Evolutionary conservation across 495 filamentous ascomycete species (phyloP).

Genomic region (Aspergillus avenaceus): DNA sequence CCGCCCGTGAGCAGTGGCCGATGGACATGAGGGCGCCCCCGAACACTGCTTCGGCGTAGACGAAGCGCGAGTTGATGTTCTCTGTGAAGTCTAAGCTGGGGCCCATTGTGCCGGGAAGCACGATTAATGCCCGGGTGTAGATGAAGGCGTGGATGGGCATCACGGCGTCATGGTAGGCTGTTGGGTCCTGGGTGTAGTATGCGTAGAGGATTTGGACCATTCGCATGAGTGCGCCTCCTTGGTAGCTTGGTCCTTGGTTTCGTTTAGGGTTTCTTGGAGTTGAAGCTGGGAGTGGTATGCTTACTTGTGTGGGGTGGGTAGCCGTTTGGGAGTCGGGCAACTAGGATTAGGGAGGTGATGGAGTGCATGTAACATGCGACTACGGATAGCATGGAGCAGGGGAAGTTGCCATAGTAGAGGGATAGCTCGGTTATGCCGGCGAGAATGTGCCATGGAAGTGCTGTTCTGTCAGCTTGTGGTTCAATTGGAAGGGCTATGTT

Average conservation of each 20-base stretch:
- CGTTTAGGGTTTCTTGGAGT: not conserved
- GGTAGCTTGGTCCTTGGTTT: constrained; percentile 7
- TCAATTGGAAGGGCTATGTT: no score
- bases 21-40: constrained; percentile 6
- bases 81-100: constrained; percentile 3
- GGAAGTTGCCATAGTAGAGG: constrained; percentile 3
- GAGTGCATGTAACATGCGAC: constrained; percentile 5
- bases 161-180: constrained; percentile 8
- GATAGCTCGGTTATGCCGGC: constrained; percentile 3
- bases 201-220: constrained; percentile 5
- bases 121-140: constrained; percentile 6
- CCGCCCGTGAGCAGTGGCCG: constrained; percentile 1
- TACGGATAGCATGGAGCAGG: constrained; percentile 4
- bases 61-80: constrained; percentile 8
- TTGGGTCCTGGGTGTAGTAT: constrained; percentile 4
- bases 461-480: no score
- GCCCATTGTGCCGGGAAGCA: constrained; percentile 8
- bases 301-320: constrained; percentile 9
- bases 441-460: no score
- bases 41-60: constrained; percentile 6
- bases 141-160: constrained; percentile 11
- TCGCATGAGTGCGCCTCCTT: constrained; percentile 6
- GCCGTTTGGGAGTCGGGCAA: constrained; percentile 7
- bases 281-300: not conserved
- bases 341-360: not conserved